Percentiles rank a stretch among this genome's conserved stretches.
Conservation (phyloP, 2,329 filamentous ascomycete species). For the Penicillium frequentans region DNA sequence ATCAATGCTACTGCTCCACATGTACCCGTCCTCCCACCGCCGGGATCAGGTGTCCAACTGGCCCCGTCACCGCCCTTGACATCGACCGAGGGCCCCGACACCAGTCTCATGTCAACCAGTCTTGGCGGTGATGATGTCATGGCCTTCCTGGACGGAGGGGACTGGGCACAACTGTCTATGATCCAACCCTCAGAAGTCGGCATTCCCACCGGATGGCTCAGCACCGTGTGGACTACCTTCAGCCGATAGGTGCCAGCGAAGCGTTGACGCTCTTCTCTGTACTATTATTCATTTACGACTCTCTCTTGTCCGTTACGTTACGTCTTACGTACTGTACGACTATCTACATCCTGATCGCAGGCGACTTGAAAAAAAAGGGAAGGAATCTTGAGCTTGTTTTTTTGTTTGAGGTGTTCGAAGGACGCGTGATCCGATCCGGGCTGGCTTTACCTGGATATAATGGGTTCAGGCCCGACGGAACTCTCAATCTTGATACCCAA, state of each 20-base stretch:
- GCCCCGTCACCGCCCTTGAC: conserved; percentile 33
- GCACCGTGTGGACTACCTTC: conserved; percentile 36
- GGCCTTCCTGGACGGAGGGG: conserved; percentile 38
- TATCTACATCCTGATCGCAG: conserved; percentile 12
- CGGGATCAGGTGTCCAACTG: conserved; percentile 31
- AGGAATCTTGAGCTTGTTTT: neutral
- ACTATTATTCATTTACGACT: conserved; percentile 26
- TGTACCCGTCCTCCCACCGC: conserved; percentile 38
- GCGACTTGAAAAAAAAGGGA: conserved; percentile 8
- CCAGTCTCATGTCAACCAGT: conserved; percentile 31
- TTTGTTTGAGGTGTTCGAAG: neutral
- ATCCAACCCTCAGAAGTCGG: conserved; percentile 33
- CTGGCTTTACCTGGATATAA: neutral
- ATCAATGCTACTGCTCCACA: conserved; percentile 36
- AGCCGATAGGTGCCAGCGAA: conserved; percentile 19
- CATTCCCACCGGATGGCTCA: conserved; percentile 37
- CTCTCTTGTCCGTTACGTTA: conserved; percentile 9
- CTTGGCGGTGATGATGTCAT: conserved; percentile 40
- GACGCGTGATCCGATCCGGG: neutral
- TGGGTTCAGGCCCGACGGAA: neutral
- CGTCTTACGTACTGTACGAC: conserved; percentile 30
- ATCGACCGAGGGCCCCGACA: conserved; percentile 26
- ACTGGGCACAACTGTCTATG: conserved; percentile 29
- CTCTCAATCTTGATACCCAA: neutral
- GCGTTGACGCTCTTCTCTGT: conserved; percentile 19